Evolutionary conservation across 2,329 filamentous ascomycete genomes (phyloP), one percentile per base, ranked within the genome.

Genomic region (Aciculosporium take): DNA sequence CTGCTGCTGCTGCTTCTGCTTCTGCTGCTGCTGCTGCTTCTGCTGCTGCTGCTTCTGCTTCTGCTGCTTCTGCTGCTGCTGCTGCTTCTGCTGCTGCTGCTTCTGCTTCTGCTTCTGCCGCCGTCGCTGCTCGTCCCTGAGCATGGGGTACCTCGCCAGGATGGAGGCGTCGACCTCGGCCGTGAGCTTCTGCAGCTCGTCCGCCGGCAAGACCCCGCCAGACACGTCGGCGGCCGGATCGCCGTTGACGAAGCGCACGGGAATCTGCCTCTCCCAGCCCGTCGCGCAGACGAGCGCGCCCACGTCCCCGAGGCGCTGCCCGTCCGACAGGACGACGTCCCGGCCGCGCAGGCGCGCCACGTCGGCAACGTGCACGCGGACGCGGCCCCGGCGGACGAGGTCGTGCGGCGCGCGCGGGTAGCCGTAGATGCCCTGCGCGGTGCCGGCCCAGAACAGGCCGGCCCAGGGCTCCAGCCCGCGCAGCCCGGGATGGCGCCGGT

Each of bases 231-330:
- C 12, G 21, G 6, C 4, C 4, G 38, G 21, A 7, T n/a, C 8
- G 4, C 17, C 21, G 30, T 28, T 13, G 21, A 18, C n/a, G 44
- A 73, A 71, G 21, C 62, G 62, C 38, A 76, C 54, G 0, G 64
- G 54, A 0, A 65, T 59, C 9, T 57, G 56, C 38, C 63, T 58
- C 40, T 64, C 62, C 71, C 71, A 76, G 1, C 72, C 72, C 0
- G 72, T 76, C 2, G 64, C 62, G 43, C 64, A 71, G 5, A 75
- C 56, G 0, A 76, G 47, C 0, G 60, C 65, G 44, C 74, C 68
- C 0, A 66, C 56, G 1, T 60, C 47, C 1, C 20, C 15, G n/a
- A 75, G 40, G 0, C 45, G 43, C 0, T 56, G 57, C 0, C 67
- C 68, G 9, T 60, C 61, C 1, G 60, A 57, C 1, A 76, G 58